These are phyloP conservation scores for Anisogramma anomala DNA, from an alignment of 2,329 filamentous ascomycete species.

Conservation along the genomic window DNA sequence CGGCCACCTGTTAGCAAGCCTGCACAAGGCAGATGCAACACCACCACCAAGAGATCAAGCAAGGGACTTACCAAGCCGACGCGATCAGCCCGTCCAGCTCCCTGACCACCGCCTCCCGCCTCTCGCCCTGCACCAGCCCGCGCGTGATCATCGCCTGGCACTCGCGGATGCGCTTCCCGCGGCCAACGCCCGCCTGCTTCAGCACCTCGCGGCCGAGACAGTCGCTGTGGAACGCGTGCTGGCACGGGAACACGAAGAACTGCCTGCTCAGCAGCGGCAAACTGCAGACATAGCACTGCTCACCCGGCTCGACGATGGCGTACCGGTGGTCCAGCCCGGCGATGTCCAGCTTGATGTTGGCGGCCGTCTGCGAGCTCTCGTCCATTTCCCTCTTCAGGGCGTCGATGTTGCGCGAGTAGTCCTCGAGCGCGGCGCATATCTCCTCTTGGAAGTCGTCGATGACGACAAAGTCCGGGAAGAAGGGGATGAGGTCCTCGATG, in stretches of 20 bases:
- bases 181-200: slow-evolving; percentile 64
- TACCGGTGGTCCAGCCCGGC: slow-evolving; percentile 76
- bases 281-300: slow-evolving; percentile 82
- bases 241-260: slow-evolving; percentile 97
- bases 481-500: slow-evolving; percentile 94
- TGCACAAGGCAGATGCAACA: neutral
- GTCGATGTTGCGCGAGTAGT: slow-evolving; percentile 87
- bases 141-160: slow-evolving; percentile 74
- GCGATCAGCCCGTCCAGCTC: slow-evolving; percentile 91
- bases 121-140: slow-evolving; percentile 56
- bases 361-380: slow-evolving; percentile 75
- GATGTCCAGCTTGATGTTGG: slow-evolving; percentile 85
- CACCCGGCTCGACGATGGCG: slow-evolving; percentile 90
- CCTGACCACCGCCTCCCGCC: slow-evolving; percentile 69
- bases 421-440: slow-evolving; percentile 85
- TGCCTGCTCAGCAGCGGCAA: slow-evolving; percentile 78
- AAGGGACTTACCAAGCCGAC: slow-evolving; percentile 60
- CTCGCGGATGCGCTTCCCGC: slow-evolving; percentile 70
- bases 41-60: slow-evolving; percentile 1
- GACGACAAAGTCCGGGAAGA: slow-evolving; percentile 97
- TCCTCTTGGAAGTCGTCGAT: slow-evolving; percentile 99
- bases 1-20: slow-evolving; percentile 1
- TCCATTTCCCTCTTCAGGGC: slow-evolving; percentile 88
- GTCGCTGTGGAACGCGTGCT: slow-evolving; percentile 95
- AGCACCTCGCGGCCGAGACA: slow-evolving; percentile 80